These are phyloP conservation scores for Penicillium arizonense DNA, from an alignment of 495 filamentous ascomycete genomes.

Conservation along the genomic window DNA sequence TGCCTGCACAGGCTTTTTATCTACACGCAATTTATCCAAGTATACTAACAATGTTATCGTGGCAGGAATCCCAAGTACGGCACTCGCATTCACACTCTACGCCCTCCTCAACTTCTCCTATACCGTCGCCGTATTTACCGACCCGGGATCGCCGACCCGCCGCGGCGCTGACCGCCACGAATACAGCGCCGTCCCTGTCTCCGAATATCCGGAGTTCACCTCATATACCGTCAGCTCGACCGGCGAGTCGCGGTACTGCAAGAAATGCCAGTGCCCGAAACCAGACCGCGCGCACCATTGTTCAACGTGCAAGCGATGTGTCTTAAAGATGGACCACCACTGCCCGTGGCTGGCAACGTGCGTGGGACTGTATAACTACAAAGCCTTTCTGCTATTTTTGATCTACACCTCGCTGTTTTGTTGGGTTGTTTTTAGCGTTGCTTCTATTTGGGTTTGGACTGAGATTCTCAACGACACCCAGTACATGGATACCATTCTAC, in stretches of 20 bases:
- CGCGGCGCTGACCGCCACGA: constrained; percentile 37
- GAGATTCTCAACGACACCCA: constrained; percentile 69
- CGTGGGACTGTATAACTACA: constrained; percentile 91
- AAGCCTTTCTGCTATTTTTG: constrained; percentile 90
- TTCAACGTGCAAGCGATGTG: constrained; percentile 86
- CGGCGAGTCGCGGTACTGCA: constrained; percentile 85
- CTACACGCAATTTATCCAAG: background rate
- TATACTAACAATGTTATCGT: background rate
- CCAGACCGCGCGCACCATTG: constrained; percentile 97
- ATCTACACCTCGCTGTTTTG: constrained; percentile 89
- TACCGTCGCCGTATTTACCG: constrained; percentile 86
- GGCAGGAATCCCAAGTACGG: constrained; percentile 42
- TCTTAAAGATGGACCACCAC: constrained; percentile 99
- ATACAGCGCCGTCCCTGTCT: constrained; percentile 64
- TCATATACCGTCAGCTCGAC: constrained; percentile 87
- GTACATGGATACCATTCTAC: constrained; percentile 67
- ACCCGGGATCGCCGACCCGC: constrained; percentile 66
- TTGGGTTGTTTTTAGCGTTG: constrained; percentile 72
- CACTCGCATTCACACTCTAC: constrained; percentile 71
- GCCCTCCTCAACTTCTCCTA: constrained; percentile 82
- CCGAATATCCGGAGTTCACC: constrained; percentile 59
- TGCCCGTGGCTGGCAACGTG: constrained; percentile 98
- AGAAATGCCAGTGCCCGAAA: constrained; percentile 92
- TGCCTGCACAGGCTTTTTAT: too few relatives aligned
- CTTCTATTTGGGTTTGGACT: constrained; percentile 73